Evolutionary conservation across 139 green algal species (phyloP), one percentile per base, ranked within the genome.

Genomic region (Coelastrella sp.): DNA sequence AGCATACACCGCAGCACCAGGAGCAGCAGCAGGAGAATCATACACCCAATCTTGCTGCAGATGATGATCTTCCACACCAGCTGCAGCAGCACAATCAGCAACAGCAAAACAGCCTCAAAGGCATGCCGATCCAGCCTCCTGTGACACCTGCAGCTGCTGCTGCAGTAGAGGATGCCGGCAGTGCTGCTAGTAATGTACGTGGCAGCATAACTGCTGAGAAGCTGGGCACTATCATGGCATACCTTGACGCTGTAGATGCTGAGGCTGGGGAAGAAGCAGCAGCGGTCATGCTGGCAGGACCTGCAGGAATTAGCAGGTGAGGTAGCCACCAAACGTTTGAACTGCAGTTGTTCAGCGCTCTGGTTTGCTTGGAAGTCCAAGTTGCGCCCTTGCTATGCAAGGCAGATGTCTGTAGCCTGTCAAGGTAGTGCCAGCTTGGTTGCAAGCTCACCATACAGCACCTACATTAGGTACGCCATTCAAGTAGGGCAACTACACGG

Each of bases 201-300:
- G 5, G 54, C 64, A 81, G 64, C n/a, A 14, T 60, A 5, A 60
- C 87, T 14, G 89, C 88, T 20, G 90, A 94, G 17, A 96, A 94
- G 91, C 89, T 96, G 54, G 58, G 60, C 3, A 91, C 81, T 61
- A 95, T 96, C 77, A 66, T 96, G 60, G 83, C 81, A 22, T 96
- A 90, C 89, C 88, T 96, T 79, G 94, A 96, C 59, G 85, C 84
- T 14, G 91, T 94, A 11, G 92, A 96, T 75, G 59, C 88, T 19
- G 80, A 68, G 5, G 73, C 78, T 20, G 74, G 85, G 4, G 32
- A 74, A 22, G 87, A 85, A 19, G 59, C 80, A 17, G 71, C 82
- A 13, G 88, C 84, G 0, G 5, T 47, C 3, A 23, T 64, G 7
- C 59, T 54, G 10, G 56, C 85, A 74, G 85, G 58, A 64, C 20